phyloP scores from a whole-genome alignment of 306 rosid genomes.

The Nissolia schottii region DNA sequence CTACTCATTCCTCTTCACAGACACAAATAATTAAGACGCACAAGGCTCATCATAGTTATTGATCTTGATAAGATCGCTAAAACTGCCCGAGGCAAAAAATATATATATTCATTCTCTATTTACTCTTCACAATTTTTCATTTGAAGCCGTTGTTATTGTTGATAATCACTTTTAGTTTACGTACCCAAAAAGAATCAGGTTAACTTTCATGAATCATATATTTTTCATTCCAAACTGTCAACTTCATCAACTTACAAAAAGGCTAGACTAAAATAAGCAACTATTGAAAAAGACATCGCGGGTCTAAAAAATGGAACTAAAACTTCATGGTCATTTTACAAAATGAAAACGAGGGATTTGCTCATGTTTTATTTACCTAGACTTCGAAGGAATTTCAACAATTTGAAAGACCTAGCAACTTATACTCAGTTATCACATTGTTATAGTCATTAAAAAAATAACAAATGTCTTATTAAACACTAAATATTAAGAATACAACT shows the following conservation, averaged over 20 bases:
- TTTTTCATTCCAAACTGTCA: neutral
- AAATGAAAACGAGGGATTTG: too few species aligned
- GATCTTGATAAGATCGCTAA: too few species aligned
- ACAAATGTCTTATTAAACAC: neutral
- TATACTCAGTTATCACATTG: neutral
- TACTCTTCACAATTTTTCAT: too few species aligned
- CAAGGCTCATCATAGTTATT: too few species aligned
- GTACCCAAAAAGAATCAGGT: neutral
- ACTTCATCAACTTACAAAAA: neutral
- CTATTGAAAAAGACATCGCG: neutral
- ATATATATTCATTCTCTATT: too few species aligned
- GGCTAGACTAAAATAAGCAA: neutral
- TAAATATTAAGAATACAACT: slow-evolving; percentile 9
- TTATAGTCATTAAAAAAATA: neutral
- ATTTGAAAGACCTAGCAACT: neutral
- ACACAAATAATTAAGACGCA: too few species aligned
- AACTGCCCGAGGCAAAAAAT: too few species aligned
- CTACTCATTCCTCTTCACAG: too few species aligned
- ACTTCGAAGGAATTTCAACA: slow-evolving; percentile 2
- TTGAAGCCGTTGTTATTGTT: too few species aligned
- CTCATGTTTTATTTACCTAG: neutral
- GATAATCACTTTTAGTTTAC: neutral
- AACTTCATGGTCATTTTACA: too few species aligned
- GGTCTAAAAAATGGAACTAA: neutral
- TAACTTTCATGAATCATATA: neutral